Conservation (phyloP, 192 early-diverging fungal species). For the Umbelopsis vinacea region DNA sequence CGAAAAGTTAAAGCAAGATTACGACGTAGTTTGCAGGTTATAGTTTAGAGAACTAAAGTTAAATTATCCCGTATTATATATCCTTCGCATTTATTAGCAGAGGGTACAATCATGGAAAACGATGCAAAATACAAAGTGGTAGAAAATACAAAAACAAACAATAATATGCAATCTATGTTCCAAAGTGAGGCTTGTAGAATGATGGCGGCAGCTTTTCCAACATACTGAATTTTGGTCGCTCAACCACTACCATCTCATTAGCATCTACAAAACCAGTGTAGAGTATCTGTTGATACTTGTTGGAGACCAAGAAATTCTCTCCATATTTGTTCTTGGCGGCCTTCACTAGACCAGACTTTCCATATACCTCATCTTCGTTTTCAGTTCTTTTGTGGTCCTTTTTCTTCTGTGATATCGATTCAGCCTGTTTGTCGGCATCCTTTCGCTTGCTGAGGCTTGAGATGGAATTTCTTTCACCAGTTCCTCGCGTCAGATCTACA, state of each 20-base stretch:
- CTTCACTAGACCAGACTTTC: slow-evolving; percentile 44
- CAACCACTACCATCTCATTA: slow-evolving; percentile 83
- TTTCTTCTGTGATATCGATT: slow-evolving; percentile 19
- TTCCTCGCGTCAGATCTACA: slow-evolving; percentile 69
- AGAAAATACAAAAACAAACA: background rate
- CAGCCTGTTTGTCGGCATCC: slow-evolving; percentile 52
- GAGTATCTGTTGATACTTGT: slow-evolving; percentile 87
- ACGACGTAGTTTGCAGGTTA: background rate
- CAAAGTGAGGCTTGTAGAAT: slow-evolving; percentile 86
- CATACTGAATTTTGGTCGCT: slow-evolving; percentile 85
- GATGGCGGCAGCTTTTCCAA: slow-evolving; percentile 77
- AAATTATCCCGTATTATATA: background rate
- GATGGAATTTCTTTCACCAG: slow-evolving; percentile 57
- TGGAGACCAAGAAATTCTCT: slow-evolving; percentile 71
- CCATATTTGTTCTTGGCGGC: slow-evolving; percentile 52
- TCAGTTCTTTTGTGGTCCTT: slow-evolving; percentile 49
- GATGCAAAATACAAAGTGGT: slow-evolving; percentile 18
- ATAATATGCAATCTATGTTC: slow-evolving; percentile 55
- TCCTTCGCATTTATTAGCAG: background rate
- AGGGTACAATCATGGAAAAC: background rate
- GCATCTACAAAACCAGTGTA: slow-evolving; percentile 71
- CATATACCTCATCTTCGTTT: slow-evolving; percentile 27
- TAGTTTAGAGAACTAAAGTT: background rate
- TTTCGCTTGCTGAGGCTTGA: slow-evolving; percentile 64
- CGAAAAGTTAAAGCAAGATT: background rate